phyloP scores from a whole-genome alignment of 116 monocot species.

The Phalaenopsis hybrid region DNA sequence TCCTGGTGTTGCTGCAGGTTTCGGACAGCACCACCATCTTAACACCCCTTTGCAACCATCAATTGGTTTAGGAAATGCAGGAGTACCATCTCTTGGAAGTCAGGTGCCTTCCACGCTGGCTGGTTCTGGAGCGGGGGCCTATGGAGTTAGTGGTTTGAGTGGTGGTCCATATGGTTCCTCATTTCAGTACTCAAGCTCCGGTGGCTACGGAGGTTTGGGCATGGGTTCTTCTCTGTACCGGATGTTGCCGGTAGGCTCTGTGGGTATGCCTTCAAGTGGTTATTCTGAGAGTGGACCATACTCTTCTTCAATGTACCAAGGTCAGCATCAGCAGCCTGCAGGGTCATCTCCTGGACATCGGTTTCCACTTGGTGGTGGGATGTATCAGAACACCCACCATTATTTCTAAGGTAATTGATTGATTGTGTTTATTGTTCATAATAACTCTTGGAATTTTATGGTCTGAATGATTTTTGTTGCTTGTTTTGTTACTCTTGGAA shows the following conservation, averaged over 20 bases:
- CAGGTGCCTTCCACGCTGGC: constrained; percentile 32
- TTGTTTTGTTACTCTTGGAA: not conserved
- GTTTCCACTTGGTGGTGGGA: constrained; percentile 45
- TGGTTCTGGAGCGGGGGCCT: constrained; percentile 36
- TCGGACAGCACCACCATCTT: constrained; percentile 22
- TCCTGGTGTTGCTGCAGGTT: constrained; percentile 15
- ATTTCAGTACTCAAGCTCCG: constrained; percentile 40
- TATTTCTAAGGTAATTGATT: constrained; percentile 69
- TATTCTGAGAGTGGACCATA: constrained; percentile 37
- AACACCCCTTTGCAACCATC: constrained; percentile 39
- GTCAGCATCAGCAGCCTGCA: constrained; percentile 38
- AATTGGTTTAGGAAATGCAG: constrained; percentile 25
- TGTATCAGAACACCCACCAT: constrained; percentile 61
- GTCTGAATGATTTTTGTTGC: not conserved
- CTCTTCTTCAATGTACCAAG: constrained; percentile 40
- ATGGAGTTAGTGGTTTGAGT: constrained; percentile 23
- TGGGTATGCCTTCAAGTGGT: constrained; percentile 35
- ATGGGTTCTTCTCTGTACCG: constrained; percentile 52
- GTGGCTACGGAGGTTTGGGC: constrained; percentile 54
- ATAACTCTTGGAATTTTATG: not conserved
- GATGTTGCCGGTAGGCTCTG: constrained; percentile 27
- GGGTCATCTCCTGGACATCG: constrained; percentile 62
- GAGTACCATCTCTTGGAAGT: constrained; percentile 26
- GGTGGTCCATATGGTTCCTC: constrained; percentile 55
- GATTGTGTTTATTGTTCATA: not conserved